Percentiles rank a stretch among this genome's conserved stretches.
Conservation (phyloP, 495 filamentous ascomycete genomes). For the Lasiosphaeris hirsuta region DNA sequence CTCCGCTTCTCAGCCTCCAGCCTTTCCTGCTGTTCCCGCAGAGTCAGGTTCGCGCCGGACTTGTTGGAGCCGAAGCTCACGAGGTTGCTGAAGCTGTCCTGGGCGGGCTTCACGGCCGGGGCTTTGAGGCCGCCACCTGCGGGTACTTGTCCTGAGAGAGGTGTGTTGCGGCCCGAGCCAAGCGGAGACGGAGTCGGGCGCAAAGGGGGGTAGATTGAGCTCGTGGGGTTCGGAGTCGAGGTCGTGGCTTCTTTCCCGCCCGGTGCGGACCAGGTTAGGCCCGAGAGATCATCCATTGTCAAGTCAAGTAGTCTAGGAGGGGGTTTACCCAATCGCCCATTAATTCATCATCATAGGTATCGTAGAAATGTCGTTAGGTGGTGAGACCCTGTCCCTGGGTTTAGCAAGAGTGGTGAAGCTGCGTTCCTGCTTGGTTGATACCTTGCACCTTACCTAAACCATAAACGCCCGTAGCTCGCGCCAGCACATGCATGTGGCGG, state of each 20-base stretch:
- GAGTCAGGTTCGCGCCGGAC: slow-evolving; percentile 63
- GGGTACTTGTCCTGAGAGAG: slow-evolving; percentile 55
- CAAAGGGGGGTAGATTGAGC: slow-evolving; percentile 55
- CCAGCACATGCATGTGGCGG: too few relatives aligned
- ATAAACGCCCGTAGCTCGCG: too few relatives aligned
- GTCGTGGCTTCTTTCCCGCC: slow-evolving; percentile 37
- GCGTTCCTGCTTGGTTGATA: not conserved
- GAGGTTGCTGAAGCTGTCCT: slow-evolving; percentile 87
- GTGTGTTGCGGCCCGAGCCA: slow-evolving; percentile 65
- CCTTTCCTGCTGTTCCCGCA: slow-evolving; percentile 81
- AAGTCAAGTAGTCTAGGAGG: not conserved
- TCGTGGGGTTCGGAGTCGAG: slow-evolving; percentile 40
- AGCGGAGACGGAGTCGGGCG: slow-evolving; percentile 58
- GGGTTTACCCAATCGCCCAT: not conserved
- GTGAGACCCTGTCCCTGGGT: too few relatives aligned
- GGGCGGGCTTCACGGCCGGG: slow-evolving; percentile 58
- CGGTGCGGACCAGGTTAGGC: slow-evolving; percentile 51
- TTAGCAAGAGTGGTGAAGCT: not conserved
- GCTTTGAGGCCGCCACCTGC: slow-evolving; percentile 46
- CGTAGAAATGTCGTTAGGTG: not conserved
- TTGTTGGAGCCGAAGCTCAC: slow-evolving; percentile 73
- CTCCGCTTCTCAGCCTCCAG: slow-evolving; percentile 72
- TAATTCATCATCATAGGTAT: not conserved
- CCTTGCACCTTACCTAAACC: too few relatives aligned
- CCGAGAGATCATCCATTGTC: slow-evolving; percentile 54